A percentile compares a stretch with the other conserved stretches of the same genome.
These are phyloP conservation scores for Fraxinus velutina DNA, from an alignment of 305 asterid genomes.

Conservation along the genomic window DNA sequence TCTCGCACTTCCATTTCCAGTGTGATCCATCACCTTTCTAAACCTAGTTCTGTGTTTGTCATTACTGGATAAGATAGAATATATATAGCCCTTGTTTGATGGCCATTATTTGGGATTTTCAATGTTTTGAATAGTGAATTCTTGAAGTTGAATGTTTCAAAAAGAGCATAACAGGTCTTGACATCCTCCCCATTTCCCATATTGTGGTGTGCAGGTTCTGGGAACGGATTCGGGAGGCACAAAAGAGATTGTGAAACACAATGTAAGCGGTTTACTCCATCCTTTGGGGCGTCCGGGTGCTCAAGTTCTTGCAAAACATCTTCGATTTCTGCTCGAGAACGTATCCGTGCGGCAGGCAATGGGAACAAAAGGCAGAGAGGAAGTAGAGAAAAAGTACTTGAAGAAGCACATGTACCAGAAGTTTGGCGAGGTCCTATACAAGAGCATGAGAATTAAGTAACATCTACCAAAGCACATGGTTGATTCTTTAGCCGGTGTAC, in stretches of 20 bases:
- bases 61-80: background rate
- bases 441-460: slow-evolving; percentile 76
- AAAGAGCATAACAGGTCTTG: background rate
- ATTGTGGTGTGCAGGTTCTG: slow-evolving; percentile 52
- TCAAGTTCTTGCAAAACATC: slow-evolving; percentile 56
- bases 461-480: slow-evolving; percentile 9
- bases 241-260: slow-evolving; percentile 79
- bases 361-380: slow-evolving; percentile 76
- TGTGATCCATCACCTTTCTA: background rate
- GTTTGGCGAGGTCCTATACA: slow-evolving; percentile 78
- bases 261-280: slow-evolving; percentile 77
- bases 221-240: slow-evolving; percentile 99
- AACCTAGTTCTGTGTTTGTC: background rate
- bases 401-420: slow-evolving; percentile 88
- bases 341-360: slow-evolving; percentile 59
- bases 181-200: background rate
- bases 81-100: background rate
- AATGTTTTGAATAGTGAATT: background rate
- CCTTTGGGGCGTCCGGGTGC: slow-evolving; percentile 78
- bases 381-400: slow-evolving; percentile 78
- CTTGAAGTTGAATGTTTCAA: background rate
- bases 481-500: slow-evolving; percentile 21
- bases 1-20: background rate
- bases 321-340: slow-evolving; percentile 58
- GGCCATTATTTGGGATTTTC: background rate